A percentile compares a stretch with the other conserved stretches of the same genome.
Evolutionary conservation across 2,329 filamentous ascomycete species (phyloP).

Genomic region (Penicillium sp.): DNA sequence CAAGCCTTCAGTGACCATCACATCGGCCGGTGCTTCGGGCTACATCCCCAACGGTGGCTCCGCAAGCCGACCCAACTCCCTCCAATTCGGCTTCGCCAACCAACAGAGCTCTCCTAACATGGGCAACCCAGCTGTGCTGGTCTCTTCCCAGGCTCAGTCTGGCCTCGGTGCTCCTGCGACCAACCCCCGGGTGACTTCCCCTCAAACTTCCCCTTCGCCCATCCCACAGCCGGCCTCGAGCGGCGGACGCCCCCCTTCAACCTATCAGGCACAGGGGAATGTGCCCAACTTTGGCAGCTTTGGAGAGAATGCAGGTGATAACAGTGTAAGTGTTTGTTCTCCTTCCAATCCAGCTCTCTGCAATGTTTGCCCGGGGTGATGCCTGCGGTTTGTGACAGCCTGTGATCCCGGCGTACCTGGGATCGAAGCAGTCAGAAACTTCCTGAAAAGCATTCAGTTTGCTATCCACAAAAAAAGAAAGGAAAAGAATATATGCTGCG

Average conservation of each 20-base stretch:
- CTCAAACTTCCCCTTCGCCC: conserved; percentile 81
- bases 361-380: not conserved
- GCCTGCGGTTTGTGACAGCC: conserved; percentile 1
- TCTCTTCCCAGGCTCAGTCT: conserved; percentile 34
- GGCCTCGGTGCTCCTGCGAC: conserved; percentile 45
- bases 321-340: conserved; percentile 55
- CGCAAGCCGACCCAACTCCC: conserved; percentile 51
- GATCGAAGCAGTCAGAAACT: no score
- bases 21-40: conserved; percentile 69
- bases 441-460: no score
- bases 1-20: conserved; percentile 89
- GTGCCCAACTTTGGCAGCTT: conserved; percentile 79
- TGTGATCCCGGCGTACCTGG: no score
- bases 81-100: conserved; percentile 74
- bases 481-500: no score
- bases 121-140: conserved; percentile 53
- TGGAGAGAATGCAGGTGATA: conserved; percentile 58
- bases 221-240: conserved; percentile 84
- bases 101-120: conserved; percentile 58
- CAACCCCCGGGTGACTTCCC: conserved; percentile 72
- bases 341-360: not conserved
- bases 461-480: no score
- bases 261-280: conserved; percentile 62
- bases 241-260: conserved; percentile 74
- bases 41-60: conserved; percentile 72